phyloP scores from a whole-genome alignment of 2,329 filamentous ascomycete genomes.

The Monascus ruber region DNA sequence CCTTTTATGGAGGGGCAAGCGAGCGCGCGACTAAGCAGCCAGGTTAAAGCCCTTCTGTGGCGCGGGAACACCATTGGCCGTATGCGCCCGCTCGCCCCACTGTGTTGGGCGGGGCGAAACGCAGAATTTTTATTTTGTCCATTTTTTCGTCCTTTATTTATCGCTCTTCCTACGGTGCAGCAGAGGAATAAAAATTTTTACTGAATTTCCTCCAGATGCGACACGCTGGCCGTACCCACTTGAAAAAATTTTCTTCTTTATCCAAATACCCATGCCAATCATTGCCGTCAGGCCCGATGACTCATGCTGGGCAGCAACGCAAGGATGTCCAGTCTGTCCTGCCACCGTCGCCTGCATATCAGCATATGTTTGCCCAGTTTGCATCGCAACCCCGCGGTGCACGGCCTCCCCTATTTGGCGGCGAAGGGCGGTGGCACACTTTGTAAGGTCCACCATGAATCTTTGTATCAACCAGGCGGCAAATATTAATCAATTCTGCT shows the following conservation, averaged over 20 bases:
- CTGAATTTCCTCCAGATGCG: too few species aligned
- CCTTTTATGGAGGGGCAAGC: conserved; percentile 38
- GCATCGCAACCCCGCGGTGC: conserved; percentile 12
- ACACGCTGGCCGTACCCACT: not conserved
- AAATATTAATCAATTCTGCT: too few species aligned
- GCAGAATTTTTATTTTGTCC: conserved; percentile 21
- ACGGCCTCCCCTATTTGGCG: too few species aligned
- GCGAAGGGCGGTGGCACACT: not conserved
- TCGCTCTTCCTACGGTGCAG: too few species aligned
- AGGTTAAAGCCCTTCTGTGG: conserved; percentile 23
- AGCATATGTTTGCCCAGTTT: conserved; percentile 10
- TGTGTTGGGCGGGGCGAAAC: conserved; percentile 12
- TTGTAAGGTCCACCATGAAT: not conserved
- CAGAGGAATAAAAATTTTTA: too few species aligned
- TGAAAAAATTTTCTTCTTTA: conserved; percentile 1
- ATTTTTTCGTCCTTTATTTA: not conserved
- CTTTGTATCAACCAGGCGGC: not conserved
- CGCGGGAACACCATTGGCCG: conserved; percentile 16
- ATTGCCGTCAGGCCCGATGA: conserved; percentile 1
- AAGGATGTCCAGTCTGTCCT: conserved; percentile 5
- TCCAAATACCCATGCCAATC: conserved; percentile 5
- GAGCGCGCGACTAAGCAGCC: conserved; percentile 26
- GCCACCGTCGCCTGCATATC: conserved; percentile 2
- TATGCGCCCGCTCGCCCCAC: conserved; percentile 17
- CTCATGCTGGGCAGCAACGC: conserved; percentile 29